These are phyloP conservation scores for Babesia gibsoni DNA, from an alignment of 169 alveolate genomes.

Conservation along the genomic window DNA sequence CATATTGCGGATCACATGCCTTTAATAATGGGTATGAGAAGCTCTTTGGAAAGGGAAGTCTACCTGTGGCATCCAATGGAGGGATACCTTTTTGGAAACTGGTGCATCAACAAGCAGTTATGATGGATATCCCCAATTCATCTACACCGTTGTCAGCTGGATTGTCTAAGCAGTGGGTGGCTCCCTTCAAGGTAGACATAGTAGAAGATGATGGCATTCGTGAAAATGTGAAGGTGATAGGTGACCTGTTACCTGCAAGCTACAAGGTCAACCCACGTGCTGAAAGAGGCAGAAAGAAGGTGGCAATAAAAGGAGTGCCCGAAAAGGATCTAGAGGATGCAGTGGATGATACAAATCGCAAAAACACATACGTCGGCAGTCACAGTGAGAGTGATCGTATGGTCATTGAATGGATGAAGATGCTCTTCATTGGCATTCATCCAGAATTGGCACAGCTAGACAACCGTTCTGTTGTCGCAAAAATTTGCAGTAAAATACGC, in stretches of 20 bases:
- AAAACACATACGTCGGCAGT: slow-evolving; percentile 39
- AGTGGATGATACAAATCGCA: slow-evolving; percentile 22
- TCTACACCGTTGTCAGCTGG: slow-evolving; percentile 56
- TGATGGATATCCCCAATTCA: slow-evolving; percentile 6
- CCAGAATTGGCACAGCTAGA: slow-evolving; percentile 70
- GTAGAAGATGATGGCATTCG: slow-evolving; percentile 77
- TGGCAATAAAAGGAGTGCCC: slow-evolving; percentile 43
- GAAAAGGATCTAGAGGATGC: slow-evolving; percentile 50
- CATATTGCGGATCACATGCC: slow-evolving; percentile 44
- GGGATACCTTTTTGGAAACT: slow-evolving; percentile 56
- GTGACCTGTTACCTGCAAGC: slow-evolving; percentile 65
- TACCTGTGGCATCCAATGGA: slow-evolving; percentile 60
- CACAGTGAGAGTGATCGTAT: slow-evolving; percentile 53
- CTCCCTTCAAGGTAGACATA: slow-evolving; percentile 35
- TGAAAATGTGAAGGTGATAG: slow-evolving; percentile 38
- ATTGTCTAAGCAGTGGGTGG: slow-evolving; percentile 56
- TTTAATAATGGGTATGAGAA: slow-evolving; percentile 11
- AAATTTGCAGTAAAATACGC: slow-evolving; percentile 77
- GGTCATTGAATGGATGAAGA: slow-evolving; percentile 65
- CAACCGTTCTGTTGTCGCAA: slow-evolving; percentile 82
- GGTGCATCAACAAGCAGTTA: slow-evolving; percentile 32
- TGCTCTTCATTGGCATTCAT: slow-evolving; percentile 53
- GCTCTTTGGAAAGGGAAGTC: slow-evolving; percentile 29
- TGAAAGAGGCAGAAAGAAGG: slow-evolving; percentile 76
- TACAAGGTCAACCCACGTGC: slow-evolving; percentile 78